Evolutionary conservation across 345 rosid species (phyloP).

Genomic region (Moricandia moricandioides): DNA sequence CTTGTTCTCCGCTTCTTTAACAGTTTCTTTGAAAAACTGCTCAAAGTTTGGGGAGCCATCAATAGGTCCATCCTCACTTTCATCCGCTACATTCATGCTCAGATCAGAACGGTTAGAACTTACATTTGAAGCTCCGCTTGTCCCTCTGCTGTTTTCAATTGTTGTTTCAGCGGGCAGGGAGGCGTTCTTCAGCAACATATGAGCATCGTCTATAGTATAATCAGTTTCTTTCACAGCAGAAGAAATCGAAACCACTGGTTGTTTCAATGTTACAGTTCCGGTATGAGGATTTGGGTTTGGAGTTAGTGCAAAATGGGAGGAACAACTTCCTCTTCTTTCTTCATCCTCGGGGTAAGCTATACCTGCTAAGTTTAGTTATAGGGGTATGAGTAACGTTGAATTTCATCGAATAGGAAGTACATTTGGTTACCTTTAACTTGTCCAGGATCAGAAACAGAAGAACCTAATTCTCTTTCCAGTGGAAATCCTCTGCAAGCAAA

Average conservation of each 20-base stretch:
- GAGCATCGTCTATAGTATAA: conserved; percentile 34
- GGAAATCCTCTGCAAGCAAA: conserved; percentile 23
- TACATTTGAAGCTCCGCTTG: conserved; percentile 56
- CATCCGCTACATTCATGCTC: conserved; percentile 58
- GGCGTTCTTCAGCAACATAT: conserved; percentile 44
- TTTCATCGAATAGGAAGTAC: background rate
- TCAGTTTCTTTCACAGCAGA: conserved; percentile 41
- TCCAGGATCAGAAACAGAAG: conserved; percentile 30
- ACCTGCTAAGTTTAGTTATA: conserved; percentile 29
- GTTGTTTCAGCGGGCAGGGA: conserved; percentile 55
- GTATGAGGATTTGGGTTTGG: conserved; percentile 39
- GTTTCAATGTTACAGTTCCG: conserved; percentile 44
- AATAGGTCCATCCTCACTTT: conserved; percentile 39
- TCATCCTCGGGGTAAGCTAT: conserved; percentile 45
- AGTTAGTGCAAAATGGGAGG: conserved; percentile 38
- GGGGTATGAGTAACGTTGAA: background rate
- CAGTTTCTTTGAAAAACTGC: conserved; percentile 63
- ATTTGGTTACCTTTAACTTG: conserved; percentile 17
- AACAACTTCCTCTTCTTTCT: conserved; percentile 35
- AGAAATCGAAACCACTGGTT: conserved; percentile 42
- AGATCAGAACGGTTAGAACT: conserved; percentile 65
- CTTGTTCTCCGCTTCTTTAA: conserved; percentile 43
- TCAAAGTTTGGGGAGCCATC: conserved; percentile 57
- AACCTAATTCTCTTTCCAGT: conserved; percentile 25
- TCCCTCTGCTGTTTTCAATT: conserved; percentile 47